Evolutionary conservation across 2,329 filamentous ascomycete species (phyloP).

Genomic region (Ascochyta clinopodiicola): DNA sequence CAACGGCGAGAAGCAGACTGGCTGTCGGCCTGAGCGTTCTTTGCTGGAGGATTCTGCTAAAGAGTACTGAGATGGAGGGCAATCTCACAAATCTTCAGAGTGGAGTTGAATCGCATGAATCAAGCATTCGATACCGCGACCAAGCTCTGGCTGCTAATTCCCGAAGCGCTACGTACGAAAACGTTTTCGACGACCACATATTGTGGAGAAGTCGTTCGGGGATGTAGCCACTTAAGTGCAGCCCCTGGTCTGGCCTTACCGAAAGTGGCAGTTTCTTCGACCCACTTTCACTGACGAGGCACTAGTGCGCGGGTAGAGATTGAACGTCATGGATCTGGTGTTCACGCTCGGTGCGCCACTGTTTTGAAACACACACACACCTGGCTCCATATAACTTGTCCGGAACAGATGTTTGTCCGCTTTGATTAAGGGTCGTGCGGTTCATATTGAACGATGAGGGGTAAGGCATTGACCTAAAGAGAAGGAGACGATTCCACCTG

Average conservation of each 20-base stretch:
- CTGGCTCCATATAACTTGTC: neutral
- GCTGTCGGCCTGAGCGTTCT: neutral
- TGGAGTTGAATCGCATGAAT: neutral
- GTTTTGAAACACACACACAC: neutral
- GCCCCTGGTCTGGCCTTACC: conserved; percentile 4
- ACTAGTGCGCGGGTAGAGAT: conserved; percentile 9
- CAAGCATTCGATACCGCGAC: neutral
- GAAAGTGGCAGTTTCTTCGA: neutral
- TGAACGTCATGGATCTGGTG: neutral
- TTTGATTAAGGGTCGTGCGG: conserved; percentile 4
- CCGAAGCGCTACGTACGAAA: neutral
- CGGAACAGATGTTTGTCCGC: neutral
- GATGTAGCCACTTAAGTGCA: neutral
- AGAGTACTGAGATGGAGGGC: neutral
- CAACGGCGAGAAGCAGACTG: too few species aligned
- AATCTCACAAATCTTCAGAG: neutral
- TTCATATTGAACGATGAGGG: neutral
- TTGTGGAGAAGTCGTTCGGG: conserved; percentile 3
- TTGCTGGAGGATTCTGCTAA: neutral
- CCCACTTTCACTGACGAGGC: neutral
- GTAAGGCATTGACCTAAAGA: neutral
- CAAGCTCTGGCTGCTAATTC: neutral
- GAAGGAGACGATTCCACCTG: neutral
- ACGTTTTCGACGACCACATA: neutral
- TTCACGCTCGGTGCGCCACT: neutral